phyloP scores from a whole-genome alignment of 78 protist species.

The Dictyostelium purpureum region DNA sequence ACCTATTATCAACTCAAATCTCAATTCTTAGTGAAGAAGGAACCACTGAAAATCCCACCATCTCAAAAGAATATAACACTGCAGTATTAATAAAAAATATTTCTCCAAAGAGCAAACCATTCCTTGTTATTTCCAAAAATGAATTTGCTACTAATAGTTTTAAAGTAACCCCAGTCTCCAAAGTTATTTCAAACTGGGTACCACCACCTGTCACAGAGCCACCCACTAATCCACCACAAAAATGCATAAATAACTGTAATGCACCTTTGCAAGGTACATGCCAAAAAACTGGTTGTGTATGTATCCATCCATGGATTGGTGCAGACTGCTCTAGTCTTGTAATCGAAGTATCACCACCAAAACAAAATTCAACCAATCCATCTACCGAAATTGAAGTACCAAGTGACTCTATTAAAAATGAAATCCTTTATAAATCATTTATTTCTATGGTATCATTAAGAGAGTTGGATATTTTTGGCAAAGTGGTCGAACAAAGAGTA shows the following conservation, averaged over 20 bases:
- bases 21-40: not conserved
- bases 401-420: not conserved
- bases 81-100: not conserved
- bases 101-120: not conserved
- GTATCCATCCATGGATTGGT: not conserved
- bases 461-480: not conserved
- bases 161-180: not conserved
- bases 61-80: not conserved
- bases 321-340: not conserved
- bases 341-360: not conserved
- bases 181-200: not conserved
- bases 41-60: not conserved
- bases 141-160: not conserved
- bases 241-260: slow-evolving; percentile 1
- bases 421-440: not conserved
- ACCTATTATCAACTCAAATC: not conserved
- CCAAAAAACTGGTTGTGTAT: not conserved
- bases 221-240: not conserved
- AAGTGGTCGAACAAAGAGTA: not conserved
- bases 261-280: no score
- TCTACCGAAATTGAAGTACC: not conserved
- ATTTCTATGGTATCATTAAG: slow-evolving; percentile 21
- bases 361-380: not conserved
- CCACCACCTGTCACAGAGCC: not conserved
- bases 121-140: not conserved